phyloP scores from a whole-genome alignment of 306 rosid genomes.

The Biancaea sappan region DNA sequence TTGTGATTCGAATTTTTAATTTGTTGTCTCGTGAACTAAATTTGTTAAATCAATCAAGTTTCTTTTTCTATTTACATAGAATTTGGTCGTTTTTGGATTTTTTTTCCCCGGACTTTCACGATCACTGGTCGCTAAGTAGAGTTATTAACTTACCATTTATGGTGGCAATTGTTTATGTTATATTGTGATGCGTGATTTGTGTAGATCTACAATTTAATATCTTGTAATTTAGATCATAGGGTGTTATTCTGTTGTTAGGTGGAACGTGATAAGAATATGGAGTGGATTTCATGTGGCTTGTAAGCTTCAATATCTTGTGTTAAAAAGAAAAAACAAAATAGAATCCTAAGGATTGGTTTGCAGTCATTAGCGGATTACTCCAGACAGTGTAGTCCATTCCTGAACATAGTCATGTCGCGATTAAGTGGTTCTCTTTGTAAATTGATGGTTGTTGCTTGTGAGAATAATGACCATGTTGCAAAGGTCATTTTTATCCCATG shows the following conservation, averaged over 20 bases:
- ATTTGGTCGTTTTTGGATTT: conserved; percentile 4
- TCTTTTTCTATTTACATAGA: background rate
- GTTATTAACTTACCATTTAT: background rate
- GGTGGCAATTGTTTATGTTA: conserved; percentile 21
- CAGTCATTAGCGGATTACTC: background rate
- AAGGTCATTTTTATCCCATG: background rate
- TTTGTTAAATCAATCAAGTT: background rate
- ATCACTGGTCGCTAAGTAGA: background rate
- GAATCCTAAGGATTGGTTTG: background rate
- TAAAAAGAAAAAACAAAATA: background rate
- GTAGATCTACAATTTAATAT: background rate
- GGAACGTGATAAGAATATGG: background rate
- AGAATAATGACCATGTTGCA: background rate
- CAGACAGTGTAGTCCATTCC: background rate
- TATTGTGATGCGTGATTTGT: background rate
- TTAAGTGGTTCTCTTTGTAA: background rate
- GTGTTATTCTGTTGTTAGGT: conserved; percentile 3
- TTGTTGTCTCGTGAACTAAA: conserved; percentile 2
- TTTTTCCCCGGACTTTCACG: background rate
- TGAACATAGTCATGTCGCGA: background rate
- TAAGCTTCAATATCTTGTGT: background rate
- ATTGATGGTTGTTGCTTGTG: background rate
- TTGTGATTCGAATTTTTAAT: background rate
- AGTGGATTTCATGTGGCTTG: conserved; percentile 3
- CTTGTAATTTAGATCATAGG: background rate